These are phyloP conservation scores for Haemoproteus tartakovskyi DNA, from an alignment of 169 alveolate genomes.

Conservation along the genomic window DNA sequence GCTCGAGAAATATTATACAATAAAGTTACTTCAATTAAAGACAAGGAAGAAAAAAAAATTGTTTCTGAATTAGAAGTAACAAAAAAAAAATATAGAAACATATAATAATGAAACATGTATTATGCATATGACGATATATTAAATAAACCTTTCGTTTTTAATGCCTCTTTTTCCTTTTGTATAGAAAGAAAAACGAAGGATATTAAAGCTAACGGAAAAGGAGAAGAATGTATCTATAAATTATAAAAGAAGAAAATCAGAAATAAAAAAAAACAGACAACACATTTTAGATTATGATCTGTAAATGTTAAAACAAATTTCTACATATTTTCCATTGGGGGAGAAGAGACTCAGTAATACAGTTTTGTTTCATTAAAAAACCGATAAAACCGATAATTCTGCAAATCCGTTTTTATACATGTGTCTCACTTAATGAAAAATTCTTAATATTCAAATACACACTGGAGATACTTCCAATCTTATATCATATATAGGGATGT, in stretches of 20 bases:
- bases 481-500: no score
- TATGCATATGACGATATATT: not conserved
- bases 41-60: conserved; percentile 8
- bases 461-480: no score
- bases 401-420: no score
- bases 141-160: not conserved
- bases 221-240: conserved; percentile 70
- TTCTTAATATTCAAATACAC: no score
- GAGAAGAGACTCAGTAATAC: no score
- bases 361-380: no score
- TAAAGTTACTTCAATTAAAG: conserved; percentile 46
- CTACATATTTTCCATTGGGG: no score
- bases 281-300: conserved; percentile 12
- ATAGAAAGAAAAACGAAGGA: conserved; percentile 72
- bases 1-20: conserved; percentile 73
- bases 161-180: conserved; percentile 1
- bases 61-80: conserved; percentile 8
- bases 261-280: conserved; percentile 71
- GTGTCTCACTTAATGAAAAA: no score
- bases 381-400: no score
- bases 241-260: conserved; percentile 72
- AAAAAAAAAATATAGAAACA: not conserved
- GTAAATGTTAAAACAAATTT: no score
- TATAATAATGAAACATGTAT: not conserved
- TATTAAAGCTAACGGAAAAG: conserved; percentile 69